Evolutionary conservation across 2,329 filamentous ascomycete genomes (phyloP).

Genomic region (Cordyceps tenuipes): DNA sequence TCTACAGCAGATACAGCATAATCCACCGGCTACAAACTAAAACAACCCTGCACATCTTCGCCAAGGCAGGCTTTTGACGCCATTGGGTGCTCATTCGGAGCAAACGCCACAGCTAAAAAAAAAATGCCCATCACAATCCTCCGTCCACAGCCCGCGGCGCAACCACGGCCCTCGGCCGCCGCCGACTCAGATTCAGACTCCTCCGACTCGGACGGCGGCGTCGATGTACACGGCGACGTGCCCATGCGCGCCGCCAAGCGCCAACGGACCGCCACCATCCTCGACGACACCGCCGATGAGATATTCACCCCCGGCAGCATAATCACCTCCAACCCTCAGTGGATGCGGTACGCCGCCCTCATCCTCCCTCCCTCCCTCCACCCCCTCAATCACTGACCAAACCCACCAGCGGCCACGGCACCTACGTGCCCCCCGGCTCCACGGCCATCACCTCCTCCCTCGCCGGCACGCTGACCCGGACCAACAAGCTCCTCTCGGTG

Average conservation of each 20-base stretch:
- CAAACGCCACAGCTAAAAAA: neutral
- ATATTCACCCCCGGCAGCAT: conserved; percentile 85
- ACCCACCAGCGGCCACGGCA: conserved; percentile 72
- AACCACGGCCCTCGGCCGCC: conserved; percentile 17
- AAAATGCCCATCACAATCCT: conserved; percentile 45
- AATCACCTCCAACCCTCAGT: conserved; percentile 88
- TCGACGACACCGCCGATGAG: conserved; percentile 26
- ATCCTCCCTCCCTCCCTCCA: too few species aligned
- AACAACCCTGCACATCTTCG: neutral
- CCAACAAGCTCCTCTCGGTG: conserved; percentile 93
- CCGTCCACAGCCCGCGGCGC: conserved; percentile 29
- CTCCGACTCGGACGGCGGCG: conserved; percentile 33
- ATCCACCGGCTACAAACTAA: neutral
- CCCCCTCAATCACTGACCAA: neutral
- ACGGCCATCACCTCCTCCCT: conserved; percentile 80
- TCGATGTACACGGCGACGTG: conserved; percentile 36
- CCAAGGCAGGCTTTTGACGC: too few species aligned
- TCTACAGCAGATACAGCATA: neutral
- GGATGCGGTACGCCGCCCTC: conserved; percentile 62
- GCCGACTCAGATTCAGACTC: conserved; percentile 25
- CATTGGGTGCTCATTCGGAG: neutral
- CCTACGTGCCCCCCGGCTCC: conserved; percentile 57
- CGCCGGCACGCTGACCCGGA: conserved; percentile 81
- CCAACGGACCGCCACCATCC: conserved; percentile 20
- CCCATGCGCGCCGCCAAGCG: conserved; percentile 37